Conservation (phyloP, 2,329 filamentous ascomycete species). For the Sporothrix protearum region DNA sequence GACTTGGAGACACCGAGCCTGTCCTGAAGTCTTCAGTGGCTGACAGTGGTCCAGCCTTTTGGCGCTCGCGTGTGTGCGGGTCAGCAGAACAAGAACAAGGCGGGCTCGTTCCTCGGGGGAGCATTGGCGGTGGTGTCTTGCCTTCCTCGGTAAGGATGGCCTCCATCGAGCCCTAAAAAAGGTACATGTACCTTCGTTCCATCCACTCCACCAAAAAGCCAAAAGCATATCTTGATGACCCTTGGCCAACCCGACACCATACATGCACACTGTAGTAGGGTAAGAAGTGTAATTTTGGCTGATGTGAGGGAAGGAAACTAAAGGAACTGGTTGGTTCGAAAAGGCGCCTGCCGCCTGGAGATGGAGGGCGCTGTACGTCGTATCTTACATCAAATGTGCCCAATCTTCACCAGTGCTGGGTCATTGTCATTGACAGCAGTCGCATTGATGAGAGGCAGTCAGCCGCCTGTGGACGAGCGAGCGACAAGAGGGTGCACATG, state of each 20-base stretch:
- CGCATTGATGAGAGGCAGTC: background rate
- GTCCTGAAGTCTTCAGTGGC: background rate
- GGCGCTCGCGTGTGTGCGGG: constrained; percentile 21
- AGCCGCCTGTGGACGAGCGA: background rate
- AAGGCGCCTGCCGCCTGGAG: background rate
- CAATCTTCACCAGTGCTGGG: background rate
- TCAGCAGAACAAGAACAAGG: constrained; percentile 12
- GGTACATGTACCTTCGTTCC: background rate
- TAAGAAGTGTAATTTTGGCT: background rate
- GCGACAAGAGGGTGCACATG: background rate
- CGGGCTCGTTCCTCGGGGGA: constrained; percentile 18
- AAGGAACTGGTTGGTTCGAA: background rate
- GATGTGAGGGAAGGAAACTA: background rate
- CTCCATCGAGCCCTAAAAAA: background rate
- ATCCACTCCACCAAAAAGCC: background rate
- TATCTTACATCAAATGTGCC: background rate
- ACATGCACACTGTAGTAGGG: too few relatives aligned
- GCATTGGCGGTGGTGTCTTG: background rate
- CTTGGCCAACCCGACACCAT: too few relatives aligned
- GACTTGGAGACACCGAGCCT: too few relatives aligned
- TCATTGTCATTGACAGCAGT: too few relatives aligned
- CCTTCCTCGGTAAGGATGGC: constrained; percentile 23
- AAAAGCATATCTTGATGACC: background rate
- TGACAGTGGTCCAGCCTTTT: background rate
- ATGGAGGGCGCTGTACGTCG: too few relatives aligned